Conservation (phyloP, 139 green algal species). For the Nannochloris sp. region DNA sequence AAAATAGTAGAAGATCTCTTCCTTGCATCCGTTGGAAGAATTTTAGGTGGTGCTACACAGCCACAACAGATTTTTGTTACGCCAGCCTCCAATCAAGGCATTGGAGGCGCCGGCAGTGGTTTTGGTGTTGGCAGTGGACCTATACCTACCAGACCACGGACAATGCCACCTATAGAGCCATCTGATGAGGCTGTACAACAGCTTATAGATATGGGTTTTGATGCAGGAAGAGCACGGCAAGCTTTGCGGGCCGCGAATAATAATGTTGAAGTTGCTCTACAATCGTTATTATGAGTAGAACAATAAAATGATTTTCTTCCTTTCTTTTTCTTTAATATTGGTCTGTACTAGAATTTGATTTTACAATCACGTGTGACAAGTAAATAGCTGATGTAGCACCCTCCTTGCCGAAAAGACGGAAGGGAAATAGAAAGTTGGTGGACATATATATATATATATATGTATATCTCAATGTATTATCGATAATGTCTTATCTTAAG, state of each 20-base stretch:
- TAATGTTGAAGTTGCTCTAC: constrained; percentile 45
- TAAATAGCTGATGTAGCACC: too few species aligned
- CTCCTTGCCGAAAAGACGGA: too few species aligned
- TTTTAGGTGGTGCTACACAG: neutral
- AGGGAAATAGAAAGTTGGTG: too few species aligned
- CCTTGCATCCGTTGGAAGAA: neutral
- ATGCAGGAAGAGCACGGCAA: constrained; percentile 6
- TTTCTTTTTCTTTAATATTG: too few species aligned
- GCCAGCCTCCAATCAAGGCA: neutral
- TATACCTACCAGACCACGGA: too few species aligned
- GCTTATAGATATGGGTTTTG: constrained; percentile 61
- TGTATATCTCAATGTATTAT: too few species aligned
- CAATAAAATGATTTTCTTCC: too few species aligned
- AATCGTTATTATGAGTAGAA: constrained; percentile 22
- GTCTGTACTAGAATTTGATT: too few species aligned
- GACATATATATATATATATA: too few species aligned
- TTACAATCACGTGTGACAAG: too few species aligned
- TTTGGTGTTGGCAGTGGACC: neutral
- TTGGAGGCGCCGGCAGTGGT: neutral
- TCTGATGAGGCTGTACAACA: constrained; percentile 55
- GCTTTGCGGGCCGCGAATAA: constrained; percentile 46
- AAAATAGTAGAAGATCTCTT: neutral
- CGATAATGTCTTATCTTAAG: too few species aligned
- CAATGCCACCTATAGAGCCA: too few species aligned
- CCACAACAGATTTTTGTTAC: neutral